Base-by-base conservation (phyloP, 2,329 filamentous ascomycete genomes). In the Diaporthe citri region DNA sequence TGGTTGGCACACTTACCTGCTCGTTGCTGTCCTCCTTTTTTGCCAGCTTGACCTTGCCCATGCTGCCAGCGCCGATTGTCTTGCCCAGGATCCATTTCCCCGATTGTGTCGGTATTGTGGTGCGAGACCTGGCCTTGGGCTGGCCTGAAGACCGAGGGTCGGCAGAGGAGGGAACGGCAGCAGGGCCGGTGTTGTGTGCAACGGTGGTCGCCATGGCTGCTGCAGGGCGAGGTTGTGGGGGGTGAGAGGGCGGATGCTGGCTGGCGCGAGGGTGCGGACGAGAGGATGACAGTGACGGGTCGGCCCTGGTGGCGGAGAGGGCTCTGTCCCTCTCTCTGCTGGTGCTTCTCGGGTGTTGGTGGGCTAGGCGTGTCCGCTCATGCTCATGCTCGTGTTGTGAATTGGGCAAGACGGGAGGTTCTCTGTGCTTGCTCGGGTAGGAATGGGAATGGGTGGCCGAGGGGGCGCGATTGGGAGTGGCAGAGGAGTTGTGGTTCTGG, bases 1-100 rank as follows among this genome's bases (percentile, higher is more conserved):
- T 48, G 36, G n/a, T 36, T 39, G 36, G 31, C 34, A 43, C 52
- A 85, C 89, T 80, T 86, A 96, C 95, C 91, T 98, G 94, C 87
- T 98, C 97, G 79, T 93, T 94, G 28, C 94, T 94, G 80, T 97
- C 96, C 79, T 93, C 90, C 84, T 97, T 97, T 80, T 94, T 94
- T 34, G 97, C 97, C 78, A 99, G 88, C 86, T 98, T 98, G 77
- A 99, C 97, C 84, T 98, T 98, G 78, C 97, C 97, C 97, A 99
- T 99, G 84, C 96, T 98, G 69, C 97, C 97, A 71, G 96, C 95
- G 76, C 97, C 97, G 80, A 99, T 97, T 4, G 97, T 98, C 88
- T 98, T 98, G 75, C 96, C 96, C 71, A 99, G 88, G 73, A 95
- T 92, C 95, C 96, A 99, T 87, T 96, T 95, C 74, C 97, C 97